Base-by-base conservation (phyloP, 108 stramenopile genomes). In the Cyclotella atomus region DNA sequence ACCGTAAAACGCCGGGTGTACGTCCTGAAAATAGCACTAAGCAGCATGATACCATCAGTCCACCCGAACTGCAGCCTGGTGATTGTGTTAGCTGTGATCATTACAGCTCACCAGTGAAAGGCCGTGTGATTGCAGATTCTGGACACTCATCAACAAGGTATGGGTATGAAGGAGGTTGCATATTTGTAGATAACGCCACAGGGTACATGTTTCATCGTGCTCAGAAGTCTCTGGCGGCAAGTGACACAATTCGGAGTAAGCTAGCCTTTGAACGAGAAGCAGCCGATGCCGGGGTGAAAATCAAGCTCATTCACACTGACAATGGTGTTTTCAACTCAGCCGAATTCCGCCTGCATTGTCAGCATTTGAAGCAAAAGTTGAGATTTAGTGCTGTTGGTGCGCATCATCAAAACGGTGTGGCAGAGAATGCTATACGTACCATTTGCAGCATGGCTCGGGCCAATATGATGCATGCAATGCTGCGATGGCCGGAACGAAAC, bases 11-110 rank as follows among this genome's bases (percentile, higher is more conserved):
- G 0, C 56, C 56, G 4, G 32, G 4, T 14, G 30, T 57, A 10
- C 29, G 29, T 7, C 0, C 56, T 38, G 41, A 36, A 36, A 61
- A 29, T 14, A 9, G 38, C 60, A 61, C 21, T 2, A 38, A 7
- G 28, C 50, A 15, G n/a, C n/a, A n/a, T n/a, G n/a, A n/a, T n/a
- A n/a, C n/a, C n/a, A n/a, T n/a, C n/a, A n/a, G n/a, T n/a, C n/a
- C n/a, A n/a, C n/a, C n/a, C n/a, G n/a, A n/a, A n/a, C n/a, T n/a
- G n/a, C n/a, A n/a, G n/a, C 82, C 84, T 14, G 87, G 82, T 2
- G 44, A 71, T 15, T 49, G 50, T 23, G 65, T 88, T 20, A 82
- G 83, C 14, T 56, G 65, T 45, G 84, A 88, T 64, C 69, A 74
- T 29, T 88, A 75, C 36, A 23, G 59, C 17, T 76, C 71, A 14